Evolutionary conservation across 495 filamentous ascomycete species (phyloP).

Genomic region (Hyaloscypha variabilis): DNA sequence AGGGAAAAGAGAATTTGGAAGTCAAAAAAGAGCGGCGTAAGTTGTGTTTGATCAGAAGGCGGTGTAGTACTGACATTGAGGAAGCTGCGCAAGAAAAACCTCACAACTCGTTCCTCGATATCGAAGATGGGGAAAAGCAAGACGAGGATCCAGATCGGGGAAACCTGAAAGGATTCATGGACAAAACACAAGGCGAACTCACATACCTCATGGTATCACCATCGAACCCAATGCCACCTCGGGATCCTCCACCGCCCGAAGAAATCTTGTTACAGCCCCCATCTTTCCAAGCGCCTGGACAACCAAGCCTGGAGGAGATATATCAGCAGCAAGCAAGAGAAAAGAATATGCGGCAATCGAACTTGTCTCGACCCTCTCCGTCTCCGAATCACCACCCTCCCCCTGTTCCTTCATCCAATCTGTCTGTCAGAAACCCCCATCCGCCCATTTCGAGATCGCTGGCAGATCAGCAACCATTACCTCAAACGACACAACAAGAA

Average conservation of each 20-base stretch:
- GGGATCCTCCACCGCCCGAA: conserved; percentile 52
- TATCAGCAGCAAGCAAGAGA: conserved; percentile 31
- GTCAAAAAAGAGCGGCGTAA: conserved; percentile 28
- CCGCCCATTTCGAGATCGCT: conserved; percentile 47
- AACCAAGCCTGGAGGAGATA: conserved; percentile 29
- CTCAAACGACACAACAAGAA: conserved; percentile 38
- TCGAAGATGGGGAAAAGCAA: conserved; percentile 36
- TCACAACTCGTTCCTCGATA: conserved; percentile 43
- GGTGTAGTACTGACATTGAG: conserved; percentile 33
- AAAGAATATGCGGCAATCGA: conserved; percentile 35
- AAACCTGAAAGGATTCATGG: conserved; percentile 63
- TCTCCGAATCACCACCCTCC: conserved; percentile 60
- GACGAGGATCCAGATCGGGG: conserved; percentile 57
- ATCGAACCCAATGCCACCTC: conserved; percentile 61
- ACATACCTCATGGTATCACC: conserved; percentile 67
- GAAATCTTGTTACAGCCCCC: conserved; percentile 53
- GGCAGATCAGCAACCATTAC: conserved; percentile 37
- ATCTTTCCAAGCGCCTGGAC: conserved; percentile 33
- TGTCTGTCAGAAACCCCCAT: conserved; percentile 40
- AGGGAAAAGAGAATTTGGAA: conserved; percentile 39
- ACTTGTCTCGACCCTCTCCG: conserved; percentile 43
- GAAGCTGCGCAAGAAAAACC: conserved; percentile 37
- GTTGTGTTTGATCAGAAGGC: conserved; percentile 4
- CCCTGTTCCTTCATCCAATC: conserved; percentile 38
- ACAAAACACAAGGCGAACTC: conserved; percentile 64